phyloP scores from a whole-genome alignment of 495 filamentous ascomycete genomes.

The Aspergillus bertholletiae region DNA sequence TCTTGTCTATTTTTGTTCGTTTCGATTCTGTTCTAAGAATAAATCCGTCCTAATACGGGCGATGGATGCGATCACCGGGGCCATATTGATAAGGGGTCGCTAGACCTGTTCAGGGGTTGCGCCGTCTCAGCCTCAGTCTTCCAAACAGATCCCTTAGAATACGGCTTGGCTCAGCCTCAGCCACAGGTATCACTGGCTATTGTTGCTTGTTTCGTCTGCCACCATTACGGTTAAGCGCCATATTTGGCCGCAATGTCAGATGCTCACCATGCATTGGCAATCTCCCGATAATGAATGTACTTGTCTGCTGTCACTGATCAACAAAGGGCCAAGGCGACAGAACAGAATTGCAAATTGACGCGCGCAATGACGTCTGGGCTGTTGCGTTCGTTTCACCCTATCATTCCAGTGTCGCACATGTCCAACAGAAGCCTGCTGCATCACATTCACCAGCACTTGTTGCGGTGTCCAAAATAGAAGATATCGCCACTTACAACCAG shows the following conservation, averaged over 20 bases:
- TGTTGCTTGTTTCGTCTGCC: not conserved
- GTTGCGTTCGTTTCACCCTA: not conserved
- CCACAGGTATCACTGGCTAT: constrained; percentile 14
- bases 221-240: not conserved
- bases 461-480: not conserved
- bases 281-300: not conserved
- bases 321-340: not conserved
- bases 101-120: constrained; percentile 2
- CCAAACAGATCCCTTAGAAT: not conserved
- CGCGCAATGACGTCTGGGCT: not conserved
- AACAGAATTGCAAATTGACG: not conserved
- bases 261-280: not conserved
- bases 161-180: constrained; percentile 23
- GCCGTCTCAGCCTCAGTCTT: not conserved
- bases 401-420: not conserved
- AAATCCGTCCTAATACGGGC: not conserved
- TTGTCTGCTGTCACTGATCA: not conserved
- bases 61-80: not conserved
- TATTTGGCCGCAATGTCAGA: not conserved
- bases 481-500: not conserved
- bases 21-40: constrained; percentile 6
- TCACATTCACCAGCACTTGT: no score
- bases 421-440: not conserved
- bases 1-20: not conserved
- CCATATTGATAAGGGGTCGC: constrained; percentile 5